These are phyloP conservation scores for Hypoxylon intermedium DNA, from an alignment of 495 filamentous ascomycete genomes.

Conservation along the genomic window DNA sequence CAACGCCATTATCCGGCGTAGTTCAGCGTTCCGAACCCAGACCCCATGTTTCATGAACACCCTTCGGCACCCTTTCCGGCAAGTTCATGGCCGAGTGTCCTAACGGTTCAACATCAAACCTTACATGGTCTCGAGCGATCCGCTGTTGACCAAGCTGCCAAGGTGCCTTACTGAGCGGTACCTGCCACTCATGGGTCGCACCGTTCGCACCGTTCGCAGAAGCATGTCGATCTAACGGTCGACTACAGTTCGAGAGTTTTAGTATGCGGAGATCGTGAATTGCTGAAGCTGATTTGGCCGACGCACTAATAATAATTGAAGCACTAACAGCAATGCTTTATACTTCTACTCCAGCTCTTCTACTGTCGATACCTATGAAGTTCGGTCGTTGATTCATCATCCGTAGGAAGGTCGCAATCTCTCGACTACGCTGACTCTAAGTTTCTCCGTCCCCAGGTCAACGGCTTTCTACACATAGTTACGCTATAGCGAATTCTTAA, in stretches of 20 bases:
- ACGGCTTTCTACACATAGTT: constrained; percentile 9
- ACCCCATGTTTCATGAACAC: constrained; percentile 34
- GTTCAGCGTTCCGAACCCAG: constrained; percentile 9
- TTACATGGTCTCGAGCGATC: constrained; percentile 10
- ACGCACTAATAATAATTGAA: neutral
- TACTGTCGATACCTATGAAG: no score
- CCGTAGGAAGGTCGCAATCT: no score
- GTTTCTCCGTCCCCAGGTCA: constrained; percentile 23
- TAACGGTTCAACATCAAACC: constrained; percentile 4
- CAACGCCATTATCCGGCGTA: constrained; percentile 3
- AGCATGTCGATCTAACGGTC: constrained; percentile 23
- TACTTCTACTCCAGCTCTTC: neutral
- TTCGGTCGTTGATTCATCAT: no score
- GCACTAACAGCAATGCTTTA: neutral
- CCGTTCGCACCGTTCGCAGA: constrained; percentile 2
- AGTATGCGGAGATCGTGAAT: constrained; percentile 18
- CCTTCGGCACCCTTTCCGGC: constrained; percentile 26
- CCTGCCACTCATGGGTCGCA: neutral
- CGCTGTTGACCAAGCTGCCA: neutral
- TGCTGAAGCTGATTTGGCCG: constrained; percentile 12
- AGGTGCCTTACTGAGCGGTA: constrained; percentile 6
- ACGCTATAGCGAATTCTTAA: constrained; percentile 4
- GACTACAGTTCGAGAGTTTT: constrained; percentile 20
- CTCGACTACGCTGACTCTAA: constrained; percentile 11
- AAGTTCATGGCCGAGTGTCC: constrained; percentile 9